Percentiles rank a stretch among this genome's conserved stretches.
Evolutionary conservation across 1,284 basidiomycete genomes (phyloP).

Genomic region (Ceratobasidium sp.): DNA sequence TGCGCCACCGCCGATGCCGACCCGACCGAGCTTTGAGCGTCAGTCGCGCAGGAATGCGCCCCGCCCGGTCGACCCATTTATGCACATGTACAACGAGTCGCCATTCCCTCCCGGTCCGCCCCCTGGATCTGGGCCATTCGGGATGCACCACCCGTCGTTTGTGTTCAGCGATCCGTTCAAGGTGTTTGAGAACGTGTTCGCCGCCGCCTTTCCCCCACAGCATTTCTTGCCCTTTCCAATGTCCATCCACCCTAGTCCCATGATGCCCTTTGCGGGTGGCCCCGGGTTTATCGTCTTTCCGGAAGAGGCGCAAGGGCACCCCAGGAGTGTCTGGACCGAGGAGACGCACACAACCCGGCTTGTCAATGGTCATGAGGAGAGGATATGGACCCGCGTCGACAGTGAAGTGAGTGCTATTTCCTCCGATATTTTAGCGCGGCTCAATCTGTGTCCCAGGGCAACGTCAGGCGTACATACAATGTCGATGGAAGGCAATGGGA

Average conservation of each 20-base stretch:
- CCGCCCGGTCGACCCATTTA: conserved; percentile 29
- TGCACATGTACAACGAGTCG: conserved; percentile 35
- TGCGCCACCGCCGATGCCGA: conserved; percentile 3
- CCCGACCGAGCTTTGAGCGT: conserved; percentile 35
- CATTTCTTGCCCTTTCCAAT: conserved; percentile 35
- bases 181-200: conserved; percentile 33
- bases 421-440: conserved; percentile 1
- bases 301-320: conserved; percentile 10
- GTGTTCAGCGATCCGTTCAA: conserved; percentile 39
- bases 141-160: conserved; percentile 23
- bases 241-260: conserved; percentile 16
- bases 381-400: conserved; percentile 33
- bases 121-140: conserved; percentile 38
- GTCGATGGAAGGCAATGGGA: conserved; percentile 34
- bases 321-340: conserved; percentile 36
- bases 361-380: conserved; percentile 37
- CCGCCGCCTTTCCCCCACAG: conserved; percentile 27
- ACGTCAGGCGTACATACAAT: conserved; percentile 36
- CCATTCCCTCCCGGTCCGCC: conserved; percentile 33
- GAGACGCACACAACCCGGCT: conserved; percentile 39
- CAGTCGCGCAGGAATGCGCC: conserved; percentile 38
- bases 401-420: conserved; percentile 5
- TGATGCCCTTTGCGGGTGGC: conserved; percentile 30
- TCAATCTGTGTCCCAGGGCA: conserved; percentile 23
- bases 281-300: conserved; percentile 32